Evolutionary conservation across 805 yeast species (phyloP).

Genomic region (Saccharomycopsis fibuligera): DNA sequence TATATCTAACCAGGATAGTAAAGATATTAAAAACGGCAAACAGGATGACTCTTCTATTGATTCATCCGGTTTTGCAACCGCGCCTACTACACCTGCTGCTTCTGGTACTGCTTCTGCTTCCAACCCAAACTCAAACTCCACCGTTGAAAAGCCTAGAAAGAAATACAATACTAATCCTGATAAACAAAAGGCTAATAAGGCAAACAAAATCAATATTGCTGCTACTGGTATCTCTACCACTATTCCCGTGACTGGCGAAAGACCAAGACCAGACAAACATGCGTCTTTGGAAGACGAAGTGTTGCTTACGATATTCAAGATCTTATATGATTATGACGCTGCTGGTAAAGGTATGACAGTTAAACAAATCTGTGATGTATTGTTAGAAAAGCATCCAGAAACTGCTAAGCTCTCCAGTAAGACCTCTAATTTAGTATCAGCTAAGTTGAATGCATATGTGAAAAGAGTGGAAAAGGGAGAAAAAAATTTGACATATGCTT

Average conservation of each 20-base stretch:
- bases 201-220: slow-evolving; percentile 29
- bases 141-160: slow-evolving; percentile 14
- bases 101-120: not conserved
- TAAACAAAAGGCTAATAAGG: slow-evolving; percentile 35
- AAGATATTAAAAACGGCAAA: too few relatives aligned
- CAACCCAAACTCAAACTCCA: not conserved
- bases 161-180: slow-evolving; percentile 22
- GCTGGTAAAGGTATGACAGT: slow-evolving; percentile 82
- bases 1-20: too few relatives aligned
- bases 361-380: slow-evolving; percentile 74
- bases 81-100: not conserved
- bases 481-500: slow-evolving; percentile 59
- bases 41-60: not conserved
- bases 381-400: slow-evolving; percentile 70
- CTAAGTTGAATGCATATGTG: slow-evolving; percentile 78
- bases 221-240: slow-evolving; percentile 73
- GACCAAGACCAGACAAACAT: slow-evolving; percentile 66
- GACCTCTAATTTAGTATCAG: slow-evolving; percentile 74
- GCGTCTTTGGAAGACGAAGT: slow-evolving; percentile 69
- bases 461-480: slow-evolving; percentile 84
- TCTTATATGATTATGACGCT: slow-evolving; percentile 61
- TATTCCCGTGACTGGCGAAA: slow-evolving; percentile 72
- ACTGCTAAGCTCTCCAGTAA: slow-evolving; percentile 78
- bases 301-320: slow-evolving; percentile 65
- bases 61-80: not conserved